Evolutionary conservation across 176 grass and related monocot genomes (phyloP), one percentile per base, ranked within the genome.

Genomic region (Poa pratensis): DNA sequence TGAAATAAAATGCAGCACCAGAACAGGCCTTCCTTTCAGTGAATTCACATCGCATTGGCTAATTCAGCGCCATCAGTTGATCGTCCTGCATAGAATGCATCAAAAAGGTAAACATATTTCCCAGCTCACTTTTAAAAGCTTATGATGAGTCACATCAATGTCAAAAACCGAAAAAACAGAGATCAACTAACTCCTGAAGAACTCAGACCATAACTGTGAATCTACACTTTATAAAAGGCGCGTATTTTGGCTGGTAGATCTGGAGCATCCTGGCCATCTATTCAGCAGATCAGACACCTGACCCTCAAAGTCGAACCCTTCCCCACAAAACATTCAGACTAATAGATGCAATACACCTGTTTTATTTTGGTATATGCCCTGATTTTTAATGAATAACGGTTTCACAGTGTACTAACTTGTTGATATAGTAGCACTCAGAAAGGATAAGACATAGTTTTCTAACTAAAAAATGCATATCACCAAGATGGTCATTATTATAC

Each of bases 21-120:
- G 87, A 82, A 90, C 83, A 75, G 93, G 95, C 81, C 89, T 91
- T 84, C 95, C 93, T 95, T 98, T 98, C 75, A 98, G 87, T 16
- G 93, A 93, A 87, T 78, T 93, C 95, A 98, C 91, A 95, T 88
- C 16, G 87, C 81, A 73, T 86, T 93, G 77, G 91, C 85, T 83
- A 95, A 80, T 32, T 87, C 87, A 85, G 72, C 82, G 91, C 85
- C 70, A 81, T 81, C 43, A 75, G 40, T 90, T 95, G 89, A 90
- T 95, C 95, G 45, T 98, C 93, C 95, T 98, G 86, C 12, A 78
- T 52, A 67, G 69, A 86, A 81, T 68, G 85, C 20, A 78, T 16
- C 9, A 79, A 79, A 90, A 82, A 59, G 12, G 48, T 53, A 34
- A 62, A 63, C 43, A 70, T 15, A 77, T 17, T 85, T 60, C 6